Evolutionary conservation across 148 eudicot species (phyloP), one percentile per base, ranked within the genome.

Genomic region (Fagopyrum homotropicum): DNA sequence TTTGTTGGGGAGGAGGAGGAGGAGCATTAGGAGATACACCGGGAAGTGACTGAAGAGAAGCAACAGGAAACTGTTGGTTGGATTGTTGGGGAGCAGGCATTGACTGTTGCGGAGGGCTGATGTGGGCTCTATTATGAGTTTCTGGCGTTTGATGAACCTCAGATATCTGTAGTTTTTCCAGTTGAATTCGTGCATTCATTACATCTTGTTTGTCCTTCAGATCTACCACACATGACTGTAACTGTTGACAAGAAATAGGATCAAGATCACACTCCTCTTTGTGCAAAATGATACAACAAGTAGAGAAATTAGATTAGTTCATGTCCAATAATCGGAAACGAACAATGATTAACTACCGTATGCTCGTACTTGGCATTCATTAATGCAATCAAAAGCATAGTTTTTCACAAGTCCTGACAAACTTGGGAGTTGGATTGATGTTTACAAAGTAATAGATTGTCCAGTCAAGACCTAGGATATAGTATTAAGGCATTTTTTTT

Each of bases 181-280:
- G 19, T 17, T 49, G 74, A 14, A 72, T 72, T 72, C n/a, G 74
- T 26, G 74, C 55, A 45, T 72, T 49, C 74, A 72, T 72, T 8
- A 72, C 74, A 4, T 72, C 74, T 72, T 72, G 74, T 15, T 72
- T 72, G 74, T 72, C 74, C 55, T 72, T 72, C 40, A 72, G 40
- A 47, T 72, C 55, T 54, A 45, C 9, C 51, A 72, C 40, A n/a
- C 35, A 17, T 35, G 55, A 72, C 22, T 72, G 74, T 46, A 72
- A 15, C 74, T 72, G 74, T 66, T 66, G 46, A 66, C 46, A 66
- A 66, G 71, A 43, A 66, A 35, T 40, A 66, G 12, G 19, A 40
- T 66, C 46, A 66, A 66, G 1, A 40, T 9, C 19, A 66, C 17
- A 66, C 30, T 64, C 70, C 6, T 30, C 11, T 12, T 64, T 35